Percentiles rank a stretch among this genome's conserved stretches.
Evolutionary conservation across 2,329 filamentous ascomycete species (phyloP).

Genomic region (Neofusicoccum parvum): DNA sequence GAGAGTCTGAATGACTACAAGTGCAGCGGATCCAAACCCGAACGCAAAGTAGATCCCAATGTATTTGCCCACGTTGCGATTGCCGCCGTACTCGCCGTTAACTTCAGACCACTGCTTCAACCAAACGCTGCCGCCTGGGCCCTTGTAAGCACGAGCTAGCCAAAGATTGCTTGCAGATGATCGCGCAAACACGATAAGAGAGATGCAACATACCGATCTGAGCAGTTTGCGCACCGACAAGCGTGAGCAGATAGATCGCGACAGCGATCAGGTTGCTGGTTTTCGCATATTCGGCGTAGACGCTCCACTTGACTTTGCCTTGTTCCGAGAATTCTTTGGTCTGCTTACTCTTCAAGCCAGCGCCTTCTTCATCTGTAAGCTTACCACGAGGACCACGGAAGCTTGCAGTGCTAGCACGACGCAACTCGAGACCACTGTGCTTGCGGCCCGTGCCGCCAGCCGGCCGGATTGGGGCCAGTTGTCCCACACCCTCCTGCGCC

Average conservation of each 20-base stretch:
- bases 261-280: slow-evolving; percentile 90
- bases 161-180: neutral
- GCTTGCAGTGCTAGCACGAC: slow-evolving; percentile 87
- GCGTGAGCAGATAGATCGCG: slow-evolving; percentile 71
- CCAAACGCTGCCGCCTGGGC: slow-evolving; percentile 80
- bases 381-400: slow-evolving; percentile 86
- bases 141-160: slow-evolving; percentile 4
- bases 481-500: slow-evolving; percentile 71
- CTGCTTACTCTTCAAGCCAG: slow-evolving; percentile 75
- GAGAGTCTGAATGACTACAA: slow-evolving; percentile 89
- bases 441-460: slow-evolving; percentile 60
- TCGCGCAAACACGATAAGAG: slow-evolving; percentile 8
- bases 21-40: slow-evolving; percentile 79
- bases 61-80: slow-evolving; percentile 81
- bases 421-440: slow-evolving; percentile 68
- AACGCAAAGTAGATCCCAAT: slow-evolving; percentile 96
- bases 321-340: slow-evolving; percentile 87
- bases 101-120: slow-evolving; percentile 87
- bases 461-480: slow-evolving; percentile 73
- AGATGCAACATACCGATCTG: slow-evolving; percentile 66
- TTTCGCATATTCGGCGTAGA: slow-evolving; percentile 93
- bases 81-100: slow-evolving; percentile 69
- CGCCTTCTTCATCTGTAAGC: slow-evolving; percentile 79
- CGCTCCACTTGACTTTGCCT: slow-evolving; percentile 96
- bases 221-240: slow-evolving; percentile 78